Conservation (phyloP, 2,329 filamentous ascomycete species). For the Xylaria sp. region DNA sequence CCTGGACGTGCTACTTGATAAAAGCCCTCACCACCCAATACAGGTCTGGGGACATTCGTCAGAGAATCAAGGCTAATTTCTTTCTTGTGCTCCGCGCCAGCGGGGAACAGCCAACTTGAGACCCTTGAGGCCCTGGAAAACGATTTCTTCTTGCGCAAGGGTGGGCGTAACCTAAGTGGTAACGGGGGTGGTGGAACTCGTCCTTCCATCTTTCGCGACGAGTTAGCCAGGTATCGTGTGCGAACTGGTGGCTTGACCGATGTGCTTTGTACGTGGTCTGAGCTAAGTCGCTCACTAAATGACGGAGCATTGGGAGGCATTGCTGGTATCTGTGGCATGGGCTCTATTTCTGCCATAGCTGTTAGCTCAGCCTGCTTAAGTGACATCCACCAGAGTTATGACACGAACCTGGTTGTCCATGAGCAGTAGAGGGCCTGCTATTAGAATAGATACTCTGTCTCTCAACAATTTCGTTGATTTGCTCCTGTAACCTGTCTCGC, state of each 20-base stretch:
- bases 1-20: conserved; percentile 64
- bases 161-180: conserved; percentile 68
- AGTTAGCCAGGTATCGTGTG: conserved; percentile 52
- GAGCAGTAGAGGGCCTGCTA: conserved; percentile 65
- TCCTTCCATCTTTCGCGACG: conserved; percentile 52
- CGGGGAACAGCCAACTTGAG: conserved; percentile 66
- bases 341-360: conserved; percentile 55
- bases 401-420: conserved; percentile 54
- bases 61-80: conserved; percentile 61
- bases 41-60: conserved; percentile 65
- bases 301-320: conserved; percentile 67
- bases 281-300: conserved; percentile 66
- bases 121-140: conserved; percentile 71
- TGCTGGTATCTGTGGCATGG: conserved; percentile 67
- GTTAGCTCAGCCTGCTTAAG: conserved; percentile 27
- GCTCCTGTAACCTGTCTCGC: conserved; percentile 66
- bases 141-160: conserved; percentile 73
- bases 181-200: conserved; percentile 65
- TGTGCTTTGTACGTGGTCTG: conserved; percentile 55
- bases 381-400: not conserved
- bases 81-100: conserved; percentile 48
- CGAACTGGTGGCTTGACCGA: conserved; percentile 50
- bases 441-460: conserved; percentile 67
- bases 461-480: conserved; percentile 70
- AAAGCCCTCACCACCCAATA: conserved; percentile 65